Conservation (phyloP, 441 rosid genomes). For the Pelargonium cotyledonis region DNA sequence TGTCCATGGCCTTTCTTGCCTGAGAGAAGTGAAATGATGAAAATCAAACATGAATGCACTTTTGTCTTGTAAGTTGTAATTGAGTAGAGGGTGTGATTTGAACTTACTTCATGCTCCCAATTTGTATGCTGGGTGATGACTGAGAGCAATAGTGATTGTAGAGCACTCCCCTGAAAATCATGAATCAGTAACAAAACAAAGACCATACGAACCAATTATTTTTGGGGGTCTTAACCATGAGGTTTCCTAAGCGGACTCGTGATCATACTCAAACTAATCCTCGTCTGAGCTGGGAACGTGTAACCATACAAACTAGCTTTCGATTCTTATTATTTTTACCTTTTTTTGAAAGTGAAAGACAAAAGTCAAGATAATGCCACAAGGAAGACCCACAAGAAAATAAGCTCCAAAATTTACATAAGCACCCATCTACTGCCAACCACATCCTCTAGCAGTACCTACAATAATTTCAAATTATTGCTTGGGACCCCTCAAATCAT, state of each 20-base stretch:
- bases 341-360: constrained; percentile 34
- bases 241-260: no score
- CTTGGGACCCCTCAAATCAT: not conserved
- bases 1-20: constrained; percentile 25
- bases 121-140: constrained; percentile 23
- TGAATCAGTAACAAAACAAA: not conserved
- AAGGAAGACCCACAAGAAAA: constrained; percentile 45
- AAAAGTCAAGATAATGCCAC: constrained; percentile 38
- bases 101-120: constrained; percentile 31
- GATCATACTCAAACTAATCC: no score
- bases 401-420: constrained; percentile 47
- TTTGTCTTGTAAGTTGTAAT: no score
- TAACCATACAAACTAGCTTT: no score
- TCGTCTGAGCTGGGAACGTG: no score
- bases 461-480: not conserved
- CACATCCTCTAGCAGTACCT: constrained; percentile 71
- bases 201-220: not conserved
- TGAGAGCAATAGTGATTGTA: constrained; percentile 28
- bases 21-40: not conserved
- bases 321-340: no score
- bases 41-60: not conserved
- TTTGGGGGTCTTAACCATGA: no score
- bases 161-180: constrained; percentile 25
- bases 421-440: constrained; percentile 54
- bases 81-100: not conserved